Conservation (phyloP, 345 rosid species). For the Erodium maritimum region DNA sequence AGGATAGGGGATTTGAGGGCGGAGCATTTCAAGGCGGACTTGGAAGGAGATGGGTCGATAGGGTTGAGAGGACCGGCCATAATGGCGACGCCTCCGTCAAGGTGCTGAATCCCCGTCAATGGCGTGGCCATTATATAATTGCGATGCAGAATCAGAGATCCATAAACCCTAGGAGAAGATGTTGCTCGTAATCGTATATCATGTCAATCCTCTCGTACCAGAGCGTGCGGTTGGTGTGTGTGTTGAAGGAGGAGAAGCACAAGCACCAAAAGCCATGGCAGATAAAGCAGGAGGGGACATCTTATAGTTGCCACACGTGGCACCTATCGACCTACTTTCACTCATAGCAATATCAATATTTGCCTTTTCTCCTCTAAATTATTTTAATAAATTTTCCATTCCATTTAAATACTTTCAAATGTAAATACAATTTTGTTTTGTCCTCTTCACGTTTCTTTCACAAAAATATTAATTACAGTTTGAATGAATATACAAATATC, state of each 20-base stretch:
- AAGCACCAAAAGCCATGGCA: not conserved
- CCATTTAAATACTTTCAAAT: no score
- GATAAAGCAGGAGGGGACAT: not conserved
- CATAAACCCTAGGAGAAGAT: not conserved
- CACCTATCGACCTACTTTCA: not conserved
- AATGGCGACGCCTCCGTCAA: slow-evolving; percentile 37
- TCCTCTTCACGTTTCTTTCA: no score
- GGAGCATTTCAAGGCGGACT: slow-evolving; percentile 31
- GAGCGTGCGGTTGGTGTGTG: not conserved
- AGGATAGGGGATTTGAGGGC: slow-evolving; percentile 54
- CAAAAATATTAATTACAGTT: no score
- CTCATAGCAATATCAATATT: no score
- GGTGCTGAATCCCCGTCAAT: slow-evolving; percentile 29
- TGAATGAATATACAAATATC: no score
- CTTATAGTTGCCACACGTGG: slow-evolving; percentile 15
- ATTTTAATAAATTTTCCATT: no score
- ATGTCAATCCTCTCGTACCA: not conserved
- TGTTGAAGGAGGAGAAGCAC: not conserved
- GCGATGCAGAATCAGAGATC: not conserved
- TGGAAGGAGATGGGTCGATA: slow-evolving; percentile 34
- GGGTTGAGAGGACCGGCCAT: slow-evolving; percentile 42
- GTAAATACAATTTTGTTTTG: no score
- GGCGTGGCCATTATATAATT: slow-evolving; percentile 39
- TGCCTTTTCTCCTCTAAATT: no score
- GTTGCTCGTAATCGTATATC: not conserved